Conservation (phyloP, 2,329 filamentous ascomycete species). For the Colletotrichum abscissum region DNA sequence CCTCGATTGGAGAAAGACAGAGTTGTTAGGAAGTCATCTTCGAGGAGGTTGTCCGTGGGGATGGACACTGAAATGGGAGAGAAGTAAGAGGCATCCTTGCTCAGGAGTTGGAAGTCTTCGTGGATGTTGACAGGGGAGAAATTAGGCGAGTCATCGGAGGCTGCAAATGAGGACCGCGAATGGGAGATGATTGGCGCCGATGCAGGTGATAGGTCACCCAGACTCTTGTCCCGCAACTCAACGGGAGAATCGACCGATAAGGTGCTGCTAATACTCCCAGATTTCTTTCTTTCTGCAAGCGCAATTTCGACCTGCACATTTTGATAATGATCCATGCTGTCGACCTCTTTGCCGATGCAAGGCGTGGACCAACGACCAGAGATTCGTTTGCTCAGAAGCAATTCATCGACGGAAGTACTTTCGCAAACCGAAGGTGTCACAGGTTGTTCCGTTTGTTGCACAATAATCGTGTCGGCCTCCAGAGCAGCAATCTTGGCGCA, state of each 20-base stretch:
- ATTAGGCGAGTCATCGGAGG: conserved; percentile 35
- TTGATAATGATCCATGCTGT: conserved; percentile 20
- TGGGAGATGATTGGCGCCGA: conserved; percentile 38
- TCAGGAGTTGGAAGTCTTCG: conserved; percentile 39
- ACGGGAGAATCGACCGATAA: conserved; percentile 38
- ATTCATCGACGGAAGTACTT: conserved; percentile 41
- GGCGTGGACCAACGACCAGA: conserved; percentile 22
- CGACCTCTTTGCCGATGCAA: conserved; percentile 1
- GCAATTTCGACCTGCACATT: conserved; percentile 15
- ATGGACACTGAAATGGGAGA: conserved; percentile 67
- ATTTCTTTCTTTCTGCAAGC: conserved; percentile 36
- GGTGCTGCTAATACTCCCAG: conserved; percentile 43
- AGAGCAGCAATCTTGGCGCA: conserved; percentile 35
- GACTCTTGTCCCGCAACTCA: conserved; percentile 38
- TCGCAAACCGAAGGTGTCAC: conserved; percentile 37
- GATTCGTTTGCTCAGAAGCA: not conserved
- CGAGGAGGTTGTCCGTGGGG: conserved; percentile 66
- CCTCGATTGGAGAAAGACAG: conserved; percentile 73
- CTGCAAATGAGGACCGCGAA: conserved; percentile 40
- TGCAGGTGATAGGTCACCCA: conserved; percentile 43
- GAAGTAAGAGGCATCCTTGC: conserved; percentile 45
- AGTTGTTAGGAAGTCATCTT: conserved; percentile 67
- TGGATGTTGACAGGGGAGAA: conserved; percentile 35
- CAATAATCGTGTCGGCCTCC: not conserved
- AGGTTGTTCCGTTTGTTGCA: conserved; percentile 38